Base-by-base conservation (phyloP, 2,329 filamentous ascomycete genomes). In the Sordariomycetes sp. region DNA sequence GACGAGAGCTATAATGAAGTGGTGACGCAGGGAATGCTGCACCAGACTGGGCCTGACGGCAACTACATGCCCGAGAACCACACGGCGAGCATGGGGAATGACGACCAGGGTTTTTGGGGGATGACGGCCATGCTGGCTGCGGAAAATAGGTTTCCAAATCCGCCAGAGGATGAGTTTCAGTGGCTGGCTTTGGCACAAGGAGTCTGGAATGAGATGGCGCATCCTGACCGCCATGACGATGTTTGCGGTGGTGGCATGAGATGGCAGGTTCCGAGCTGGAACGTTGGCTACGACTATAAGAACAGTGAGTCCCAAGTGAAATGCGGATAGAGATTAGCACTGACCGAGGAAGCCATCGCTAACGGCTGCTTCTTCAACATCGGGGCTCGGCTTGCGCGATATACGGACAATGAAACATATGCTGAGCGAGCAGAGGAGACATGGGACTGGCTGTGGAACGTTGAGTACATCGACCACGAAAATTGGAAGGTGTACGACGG, bases 271-370 rank as follows among this genome's bases (percentile, higher is more conserved):
- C 84, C 78, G 42, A 63, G 70, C 5, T 76, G 79, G 45, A 86
- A 88, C 51, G 70, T 66, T 29, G 85, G 84, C 21, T 90, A 84
- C 54, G 68, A 79, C 48, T 87, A 88, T 65, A 92, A 79, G 53
- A 79, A 79, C 55, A 64, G 60, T 63, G 37, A 46, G 48, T 37
- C 12, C 8, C n/a, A 18, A 16, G 6, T 30, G 17, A 30, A 5
- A 30, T 30, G 17, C n/a, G 12, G n/a, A 15, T 9, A 29, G 27
- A 15, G 8, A 9, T n/a, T 24, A n/a, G 8, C 8, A 48, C 43
- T 56, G 42, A 17, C 28, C n/a, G 6, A 5, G 15, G 15, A 25
- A 69, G 69, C 69, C 25, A 72, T 79, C 40, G 71, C 75, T 8
- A 79, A 77, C 42, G 75, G 70, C 29, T 70, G 69, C 42, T 76